Conservation (phyloP, 208 protist genomes). For the Tritrichomonas musculus region DNA sequence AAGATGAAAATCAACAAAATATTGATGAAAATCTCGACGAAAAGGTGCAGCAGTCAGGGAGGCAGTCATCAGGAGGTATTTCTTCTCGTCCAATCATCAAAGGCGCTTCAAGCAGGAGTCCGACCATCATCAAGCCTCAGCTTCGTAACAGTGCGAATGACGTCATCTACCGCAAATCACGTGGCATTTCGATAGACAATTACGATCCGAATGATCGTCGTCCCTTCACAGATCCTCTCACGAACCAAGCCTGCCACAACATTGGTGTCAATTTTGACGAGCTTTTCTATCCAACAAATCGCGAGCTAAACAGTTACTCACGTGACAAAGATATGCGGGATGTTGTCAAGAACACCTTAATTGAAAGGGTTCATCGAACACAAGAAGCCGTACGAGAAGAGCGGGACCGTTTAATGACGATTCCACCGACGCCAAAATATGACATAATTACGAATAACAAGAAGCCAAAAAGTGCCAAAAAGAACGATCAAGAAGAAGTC, state of each 20-base stretch:
- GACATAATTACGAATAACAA: not conserved
- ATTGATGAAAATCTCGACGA: not conserved
- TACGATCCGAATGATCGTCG: not conserved
- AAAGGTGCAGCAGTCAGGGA: not conserved
- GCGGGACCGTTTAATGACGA: not conserved
- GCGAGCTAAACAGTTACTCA: not conserved
- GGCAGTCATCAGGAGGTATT: too few species aligned
- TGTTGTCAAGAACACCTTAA: not conserved
- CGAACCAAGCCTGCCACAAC: not conserved
- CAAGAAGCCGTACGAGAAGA: not conserved
- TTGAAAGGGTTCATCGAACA: not conserved
- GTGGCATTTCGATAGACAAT: not conserved
- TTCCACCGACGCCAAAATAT: not conserved
- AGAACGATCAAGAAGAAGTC: not conserved
- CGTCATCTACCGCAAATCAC: not conserved
- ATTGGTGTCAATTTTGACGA: not conserved
- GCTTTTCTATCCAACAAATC: conserved; percentile 14
- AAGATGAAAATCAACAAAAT: not conserved
- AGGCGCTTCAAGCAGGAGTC: not conserved
- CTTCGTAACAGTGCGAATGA: not conserved
- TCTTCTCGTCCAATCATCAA: not conserved
- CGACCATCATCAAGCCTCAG: not conserved
- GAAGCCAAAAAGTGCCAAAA: not conserved
- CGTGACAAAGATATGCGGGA: not conserved
- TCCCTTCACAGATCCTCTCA: not conserved